Conservation (phyloP, 495 filamentous ascomycete genomes). For the Aspergillus sparsus region DNA sequence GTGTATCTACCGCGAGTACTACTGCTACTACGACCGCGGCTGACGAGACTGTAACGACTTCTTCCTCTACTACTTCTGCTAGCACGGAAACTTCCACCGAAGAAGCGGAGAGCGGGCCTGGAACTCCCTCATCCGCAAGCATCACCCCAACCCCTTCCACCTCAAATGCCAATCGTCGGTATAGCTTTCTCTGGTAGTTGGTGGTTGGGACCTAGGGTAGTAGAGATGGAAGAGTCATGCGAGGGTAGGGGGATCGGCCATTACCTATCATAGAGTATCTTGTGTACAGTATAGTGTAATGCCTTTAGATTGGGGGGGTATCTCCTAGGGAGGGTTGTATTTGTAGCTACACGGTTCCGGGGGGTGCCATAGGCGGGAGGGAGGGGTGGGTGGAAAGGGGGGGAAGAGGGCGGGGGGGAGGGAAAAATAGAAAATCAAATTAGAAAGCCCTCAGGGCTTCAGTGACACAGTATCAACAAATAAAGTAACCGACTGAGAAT, state of each 20-base stretch:
- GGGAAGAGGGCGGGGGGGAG: too few relatives aligned
- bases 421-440: background rate
- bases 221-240: background rate
- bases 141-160: constrained; percentile 1
- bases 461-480: background rate
- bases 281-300: too few relatives aligned
- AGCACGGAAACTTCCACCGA: background rate
- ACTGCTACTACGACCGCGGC: too few relatives aligned
- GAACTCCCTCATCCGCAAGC: background rate
- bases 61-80: background rate
- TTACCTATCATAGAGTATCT: too few relatives aligned
- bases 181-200: constrained; percentile 9
- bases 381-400: too few relatives aligned
- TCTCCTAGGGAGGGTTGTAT: too few relatives aligned
- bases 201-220: too few relatives aligned
- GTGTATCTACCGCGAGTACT: background rate
- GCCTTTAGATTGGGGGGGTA: too few relatives aligned
- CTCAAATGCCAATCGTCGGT: constrained; percentile 17
- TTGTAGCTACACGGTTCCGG: too few relatives aligned
- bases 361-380: too few relatives aligned
- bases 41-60: too few relatives aligned
- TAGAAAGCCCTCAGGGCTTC: background rate
- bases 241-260: background rate
- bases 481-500: background rate
- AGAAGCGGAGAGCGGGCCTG: background rate